Conservation (phyloP, 208 protist genomes). For the Acanthamoeba culbertsoni region DNA sequence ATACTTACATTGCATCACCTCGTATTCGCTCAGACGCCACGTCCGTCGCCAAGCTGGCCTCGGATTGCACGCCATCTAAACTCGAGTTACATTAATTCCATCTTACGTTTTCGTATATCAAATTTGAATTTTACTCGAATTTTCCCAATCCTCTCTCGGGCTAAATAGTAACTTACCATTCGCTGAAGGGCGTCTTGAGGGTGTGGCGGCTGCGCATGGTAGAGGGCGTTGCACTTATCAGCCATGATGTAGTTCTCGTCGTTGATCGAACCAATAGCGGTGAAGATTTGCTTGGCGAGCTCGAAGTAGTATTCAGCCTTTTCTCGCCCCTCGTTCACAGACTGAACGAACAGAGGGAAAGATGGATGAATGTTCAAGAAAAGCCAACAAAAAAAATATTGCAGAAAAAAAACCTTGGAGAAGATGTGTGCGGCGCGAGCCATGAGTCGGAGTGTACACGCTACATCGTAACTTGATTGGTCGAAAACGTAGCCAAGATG, state of each 20-base stretch:
- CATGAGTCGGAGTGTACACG: not conserved
- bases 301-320: not conserved
- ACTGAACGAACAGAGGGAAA: not conserved
- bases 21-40: not conserved
- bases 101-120: too few relatives aligned
- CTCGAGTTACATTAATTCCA: too few relatives aligned
- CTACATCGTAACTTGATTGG: not conserved
- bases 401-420: too few relatives aligned
- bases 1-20: not conserved
- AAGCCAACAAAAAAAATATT: too few relatives aligned
- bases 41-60: not conserved
- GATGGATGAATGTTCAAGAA: too few relatives aligned
- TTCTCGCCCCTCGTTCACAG: not conserved
- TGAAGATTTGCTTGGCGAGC: not conserved
- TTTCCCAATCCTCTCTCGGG: too few relatives aligned
- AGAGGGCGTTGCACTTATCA: not conserved
- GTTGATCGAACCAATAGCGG: not conserved
- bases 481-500: not conserved
- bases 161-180: too few relatives aligned
- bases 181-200: not conserved
- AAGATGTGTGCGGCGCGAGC: not conserved
- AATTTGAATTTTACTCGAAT: too few relatives aligned
- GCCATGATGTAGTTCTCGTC: slow-evolving; percentile 33
- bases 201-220: not conserved
- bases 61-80: not conserved